Evolutionary conservation across 371 early-diverging fungal genomes (phyloP).

Genomic region (Rhizopus arrhizus): DNA sequence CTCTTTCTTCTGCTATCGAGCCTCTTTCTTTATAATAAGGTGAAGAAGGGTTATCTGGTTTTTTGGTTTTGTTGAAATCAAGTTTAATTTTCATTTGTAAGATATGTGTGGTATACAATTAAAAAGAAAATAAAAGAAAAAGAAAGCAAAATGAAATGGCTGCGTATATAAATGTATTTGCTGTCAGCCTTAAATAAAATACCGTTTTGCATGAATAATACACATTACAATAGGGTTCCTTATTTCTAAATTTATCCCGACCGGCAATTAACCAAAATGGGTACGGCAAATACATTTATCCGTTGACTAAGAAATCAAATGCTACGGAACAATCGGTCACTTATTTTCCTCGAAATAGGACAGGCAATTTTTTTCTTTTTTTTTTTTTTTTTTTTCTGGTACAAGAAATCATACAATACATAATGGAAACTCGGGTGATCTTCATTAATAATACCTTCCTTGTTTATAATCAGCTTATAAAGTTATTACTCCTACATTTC

Average conservation of each 20-base stretch:
- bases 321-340: no score
- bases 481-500: no score
- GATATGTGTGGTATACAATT: neutral
- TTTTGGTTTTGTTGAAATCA: neutral
- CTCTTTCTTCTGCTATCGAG: neutral
- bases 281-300: neutral
- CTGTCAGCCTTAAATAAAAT: neutral
- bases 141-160: neutral
- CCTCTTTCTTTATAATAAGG: conserved; percentile 1
- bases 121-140: neutral
- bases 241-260: neutral
- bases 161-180: neutral
- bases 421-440: no score
- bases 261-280: neutral
- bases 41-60: neutral
- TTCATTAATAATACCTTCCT: no score
- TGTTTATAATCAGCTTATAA: no score
- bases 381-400: no score
- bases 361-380: no score
- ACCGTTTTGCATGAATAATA: neutral
- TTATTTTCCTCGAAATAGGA: no score
- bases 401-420: no score
- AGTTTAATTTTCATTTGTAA: neutral
- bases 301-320: neutral
- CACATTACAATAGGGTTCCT: neutral